A percentile compares a stretch with the other conserved stretches of the same genome.
Evolutionary conservation across 805 yeast genomes (phyloP).

Genomic region (Candida insectorum): DNA sequence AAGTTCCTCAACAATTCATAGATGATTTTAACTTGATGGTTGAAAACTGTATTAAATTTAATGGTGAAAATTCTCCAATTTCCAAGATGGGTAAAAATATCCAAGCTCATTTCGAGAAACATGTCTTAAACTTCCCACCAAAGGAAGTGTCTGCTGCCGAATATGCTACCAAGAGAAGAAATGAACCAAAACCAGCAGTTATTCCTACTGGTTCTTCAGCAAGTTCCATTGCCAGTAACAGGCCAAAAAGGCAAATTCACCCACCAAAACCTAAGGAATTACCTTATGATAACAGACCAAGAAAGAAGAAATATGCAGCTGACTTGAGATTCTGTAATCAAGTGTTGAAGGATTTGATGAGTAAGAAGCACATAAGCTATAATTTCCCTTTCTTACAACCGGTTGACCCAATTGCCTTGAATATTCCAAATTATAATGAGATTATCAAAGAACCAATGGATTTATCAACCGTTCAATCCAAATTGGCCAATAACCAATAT

Average conservation of each 20-base stretch:
- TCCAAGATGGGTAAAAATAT: slow-evolving; percentile 89
- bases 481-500: slow-evolving; percentile 81
- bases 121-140: slow-evolving; percentile 87
- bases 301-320: slow-evolving; percentile 86
- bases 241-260: slow-evolving; percentile 94
- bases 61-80: slow-evolving; percentile 79
- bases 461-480: slow-evolving; percentile 76
- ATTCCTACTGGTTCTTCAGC: slow-evolving; percentile 20
- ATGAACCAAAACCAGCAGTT: slow-evolving; percentile 3
- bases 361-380: slow-evolving; percentile 79
- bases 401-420: slow-evolving; percentile 91
- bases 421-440: slow-evolving; percentile 86
- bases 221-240: slow-evolving; percentile 69
- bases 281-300: slow-evolving; percentile 86
- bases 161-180: slow-evolving; percentile 18
- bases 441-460: slow-evolving; percentile 94
- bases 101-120: slow-evolving; percentile 90
- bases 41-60: slow-evolving; percentile 74
- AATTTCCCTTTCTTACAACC: slow-evolving; percentile 91
- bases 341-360: slow-evolving; percentile 73
- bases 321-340: slow-evolving; percentile 84
- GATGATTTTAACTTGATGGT: slow-evolving; percentile 86
- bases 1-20: slow-evolving; percentile 60
- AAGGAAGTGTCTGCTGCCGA: slow-evolving; percentile 15
- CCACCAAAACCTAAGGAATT: slow-evolving; percentile 95